Evolutionary conservation across 306 rosid species (phyloP).

Genomic region (Prunus mume): DNA sequence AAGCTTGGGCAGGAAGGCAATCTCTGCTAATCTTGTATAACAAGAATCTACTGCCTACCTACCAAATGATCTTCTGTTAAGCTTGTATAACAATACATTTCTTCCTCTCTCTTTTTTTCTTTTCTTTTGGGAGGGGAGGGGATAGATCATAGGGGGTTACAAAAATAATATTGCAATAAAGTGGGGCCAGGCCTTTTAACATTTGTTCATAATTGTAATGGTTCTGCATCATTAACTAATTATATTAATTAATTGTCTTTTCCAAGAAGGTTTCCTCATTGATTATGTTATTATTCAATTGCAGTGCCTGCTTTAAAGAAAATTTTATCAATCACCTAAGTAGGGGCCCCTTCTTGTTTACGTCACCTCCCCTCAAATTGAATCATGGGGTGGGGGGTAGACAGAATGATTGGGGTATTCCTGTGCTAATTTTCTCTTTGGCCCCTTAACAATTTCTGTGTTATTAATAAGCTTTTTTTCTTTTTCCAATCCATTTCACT

Average conservation of each 20-base stretch:
- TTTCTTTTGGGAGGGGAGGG: not conserved
- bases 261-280: slow-evolving; percentile 14
- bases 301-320: not conserved
- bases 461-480: too few relatives aligned
- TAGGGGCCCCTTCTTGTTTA: slow-evolving; percentile 16
- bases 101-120: not conserved
- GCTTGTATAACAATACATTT: not conserved
- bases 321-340: slow-evolving; percentile 7
- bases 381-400: too few relatives aligned
- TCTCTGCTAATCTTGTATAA: not conserved
- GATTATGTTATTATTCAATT: slow-evolving; percentile 2
- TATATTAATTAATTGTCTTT: slow-evolving; percentile 3
- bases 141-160: not conserved
- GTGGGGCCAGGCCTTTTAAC: not conserved
- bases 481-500: too few relatives aligned
- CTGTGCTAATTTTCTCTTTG: too few relatives aligned
- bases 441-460: too few relatives aligned
- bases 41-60: not conserved
- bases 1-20: not conserved
- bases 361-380: slow-evolving; percentile 5
- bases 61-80: not conserved
- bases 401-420: too few relatives aligned
- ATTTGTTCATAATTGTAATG: not conserved
- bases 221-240: not conserved
- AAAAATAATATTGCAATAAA: not conserved